These are phyloP conservation scores for Epichloe uncinata DNA, from an alignment of 2,329 filamentous ascomycete species.

Conservation along the genomic window DNA sequence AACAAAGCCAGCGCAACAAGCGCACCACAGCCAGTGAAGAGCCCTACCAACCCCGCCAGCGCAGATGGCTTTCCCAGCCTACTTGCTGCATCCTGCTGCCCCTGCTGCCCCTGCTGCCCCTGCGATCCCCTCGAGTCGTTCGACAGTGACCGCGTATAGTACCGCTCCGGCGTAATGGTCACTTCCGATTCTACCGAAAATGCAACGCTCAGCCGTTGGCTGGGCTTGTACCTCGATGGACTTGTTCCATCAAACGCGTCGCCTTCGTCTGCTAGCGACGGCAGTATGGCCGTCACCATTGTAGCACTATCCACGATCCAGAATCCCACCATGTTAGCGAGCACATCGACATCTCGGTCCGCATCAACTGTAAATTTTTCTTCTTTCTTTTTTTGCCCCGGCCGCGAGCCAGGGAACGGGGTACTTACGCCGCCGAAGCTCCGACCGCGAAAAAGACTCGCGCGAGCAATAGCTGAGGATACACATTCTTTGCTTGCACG, in stretches of 20 bases:
- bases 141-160: constrained; percentile 31
- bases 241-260: constrained; percentile 15
- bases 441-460: constrained; percentile 81
- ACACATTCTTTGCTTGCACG: constrained; percentile 76
- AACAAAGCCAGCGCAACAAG: constrained; percentile 73
- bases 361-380: too few species aligned
- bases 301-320: constrained; percentile 42
- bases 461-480: constrained; percentile 75
- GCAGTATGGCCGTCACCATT: constrained; percentile 94
- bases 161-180: constrained; percentile 59
- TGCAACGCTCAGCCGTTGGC: constrained; percentile 43
- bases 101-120: constrained; percentile 3
- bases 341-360: constrained; percentile 1
- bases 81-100: constrained; percentile 10
- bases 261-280: constrained; percentile 48
- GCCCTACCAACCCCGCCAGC: constrained; percentile 78
- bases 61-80: constrained; percentile 35
- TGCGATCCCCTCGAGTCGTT: constrained; percentile 12
- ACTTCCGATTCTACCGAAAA: constrained; percentile 60
- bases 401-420: neutral
- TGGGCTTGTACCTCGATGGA: constrained; percentile 19
- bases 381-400: neutral
- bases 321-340: neutral
- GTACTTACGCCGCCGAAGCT: constrained; percentile 65
- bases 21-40: constrained; percentile 87